phyloP scores from a whole-genome alignment of 768 basidiomycete species.

The Macrolepiota albuminosa region DNA sequence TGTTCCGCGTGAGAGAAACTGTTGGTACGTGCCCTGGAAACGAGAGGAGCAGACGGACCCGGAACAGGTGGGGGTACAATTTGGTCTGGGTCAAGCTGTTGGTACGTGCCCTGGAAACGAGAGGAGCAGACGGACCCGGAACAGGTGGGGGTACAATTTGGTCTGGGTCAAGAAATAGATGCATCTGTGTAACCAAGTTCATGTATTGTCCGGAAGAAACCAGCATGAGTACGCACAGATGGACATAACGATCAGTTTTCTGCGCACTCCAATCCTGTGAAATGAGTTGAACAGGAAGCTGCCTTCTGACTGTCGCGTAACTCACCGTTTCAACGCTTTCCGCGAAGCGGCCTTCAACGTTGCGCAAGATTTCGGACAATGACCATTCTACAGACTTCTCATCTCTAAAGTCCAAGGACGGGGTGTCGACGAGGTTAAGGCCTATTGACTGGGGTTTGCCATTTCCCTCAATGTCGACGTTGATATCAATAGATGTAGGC shows the following conservation, averaged over 20 bases:
- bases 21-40: slow-evolving; percentile 63
- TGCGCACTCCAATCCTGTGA: slow-evolving; percentile 66
- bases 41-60: slow-evolving; percentile 60
- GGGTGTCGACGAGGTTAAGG: slow-evolving; percentile 78
- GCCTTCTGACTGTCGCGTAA: slow-evolving; percentile 21
- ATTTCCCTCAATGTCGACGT: slow-evolving; percentile 47
- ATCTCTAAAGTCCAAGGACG: slow-evolving; percentile 72
- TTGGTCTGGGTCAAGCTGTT: slow-evolving; percentile 78
- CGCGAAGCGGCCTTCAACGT: slow-evolving; percentile 67
- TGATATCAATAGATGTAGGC: slow-evolving; percentile 67
- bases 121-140: slow-evolving; percentile 60
- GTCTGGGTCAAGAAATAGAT: slow-evolving; percentile 88
- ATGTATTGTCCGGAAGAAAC: slow-evolving; percentile 14
- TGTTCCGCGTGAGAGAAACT: slow-evolving; percentile 69
- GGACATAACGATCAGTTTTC: slow-evolving; percentile 72
- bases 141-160: slow-evolving; percentile 68
- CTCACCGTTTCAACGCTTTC: slow-evolving; percentile 78
- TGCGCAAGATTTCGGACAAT: slow-evolving; percentile 61
- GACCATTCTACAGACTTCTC: slow-evolving; percentile 58
- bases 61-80: slow-evolving; percentile 70
- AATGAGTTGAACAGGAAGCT: slow-evolving; percentile 16
- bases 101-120: slow-evolving; percentile 62
- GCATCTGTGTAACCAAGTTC: slow-evolving; percentile 45
- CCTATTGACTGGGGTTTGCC: slow-evolving; percentile 44
- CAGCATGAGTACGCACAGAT: slow-evolving; percentile 52